Base-by-base conservation (phyloP, 2,329 filamentous ascomycete species). In the Sarocladium brachiariae region DNA sequence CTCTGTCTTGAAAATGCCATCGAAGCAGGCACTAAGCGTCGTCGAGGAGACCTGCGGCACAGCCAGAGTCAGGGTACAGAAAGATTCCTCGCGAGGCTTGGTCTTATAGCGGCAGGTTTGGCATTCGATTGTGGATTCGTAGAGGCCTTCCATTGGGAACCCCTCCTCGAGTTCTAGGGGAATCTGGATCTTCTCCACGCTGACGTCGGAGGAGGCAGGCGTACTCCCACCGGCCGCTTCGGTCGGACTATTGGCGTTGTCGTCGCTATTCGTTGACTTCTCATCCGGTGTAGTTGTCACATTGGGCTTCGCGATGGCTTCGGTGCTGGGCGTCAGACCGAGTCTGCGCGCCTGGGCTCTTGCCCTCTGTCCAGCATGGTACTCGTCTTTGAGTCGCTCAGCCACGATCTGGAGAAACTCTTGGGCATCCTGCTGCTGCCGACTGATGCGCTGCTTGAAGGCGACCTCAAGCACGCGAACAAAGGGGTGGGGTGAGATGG, bases 341-440 rank as follows among this genome's bases (percentile, higher is more conserved):
- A 66, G 53, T 57, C 65, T 57, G 57, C 63, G 66, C 45, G 81
- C 81, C 52, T 79, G 74, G 41, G 70, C 72, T 55, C 91, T 77
- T 11, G 89, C 90, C 62, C 86, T 80, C 59, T 80, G 78, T 1
- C 89, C 90, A 3, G 90, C 90, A 63, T 95, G 84, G 61, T 96
- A 96, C 68, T 99, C 93, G 62, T 99, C 93, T 61, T 89, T 90
- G 51, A 99, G 73, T 49, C 92, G 80, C 70, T 99, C 92, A 2
- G 89, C 87, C 11, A 99, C 86, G 47, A 97, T 85, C 70, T 99
- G 93, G 51, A 99, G 70, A 56, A 99, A 96, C 66, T 99, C 93
- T 63, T 99, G 93, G 10, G 93, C 93, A 71, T 99, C 93, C 68
- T 99, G 93, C 68, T 99, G 93, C 63, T 93, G 89, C 50, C 92